Evolutionary conservation across 305 asterid species (phyloP), one percentile per base, ranked within the genome.

Genomic region (Solanum hybrid): DNA sequence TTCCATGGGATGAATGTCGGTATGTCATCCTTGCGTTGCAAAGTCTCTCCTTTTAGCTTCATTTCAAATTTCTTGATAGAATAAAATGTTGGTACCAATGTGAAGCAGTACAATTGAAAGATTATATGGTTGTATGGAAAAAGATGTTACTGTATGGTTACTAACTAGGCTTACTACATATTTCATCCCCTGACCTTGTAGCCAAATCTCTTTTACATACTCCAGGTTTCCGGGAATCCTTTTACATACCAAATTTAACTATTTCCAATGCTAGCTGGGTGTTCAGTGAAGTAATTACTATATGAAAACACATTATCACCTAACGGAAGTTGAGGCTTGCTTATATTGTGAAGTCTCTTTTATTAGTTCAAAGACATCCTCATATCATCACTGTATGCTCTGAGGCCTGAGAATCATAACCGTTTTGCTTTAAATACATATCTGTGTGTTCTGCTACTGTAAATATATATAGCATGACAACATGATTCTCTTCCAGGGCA

Each of bases 1-100:
- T 97, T 91, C 99, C 99, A 81, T 94, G 97, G 96, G 99, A 97
- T 89, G 99, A 97, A 91, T 95, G 99, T 93, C 93, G 99, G 99
- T 95, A 90, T 71, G 91, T 79, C 87, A 45, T 82, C 29, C 73
- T 82, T 42, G 73, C 22, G 17, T 45, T 82, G 87, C 73, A 29
- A 14, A 81, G 73, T 45, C 73, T 29, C 40, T 29, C 24, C 19
- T 15, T 45, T 45, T 45, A 42, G 38, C 72, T 42, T 27, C 40
- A 45, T 29, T 45, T 81, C 0, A 8, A 42, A 42, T 27, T 82
- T 51, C 40, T 51, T 17, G 17, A 15, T 82, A 29, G 87, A n/a
- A 42, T 45, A 82, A 82, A 82, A 45, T 4, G 87, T 15, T 24
- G 29, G 72, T 82, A 27, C 29, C 69, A 82, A 17, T 29, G 29